phyloP scores from a whole-genome alignment of 306 rosid genomes.

The Corylus americana region DNA sequence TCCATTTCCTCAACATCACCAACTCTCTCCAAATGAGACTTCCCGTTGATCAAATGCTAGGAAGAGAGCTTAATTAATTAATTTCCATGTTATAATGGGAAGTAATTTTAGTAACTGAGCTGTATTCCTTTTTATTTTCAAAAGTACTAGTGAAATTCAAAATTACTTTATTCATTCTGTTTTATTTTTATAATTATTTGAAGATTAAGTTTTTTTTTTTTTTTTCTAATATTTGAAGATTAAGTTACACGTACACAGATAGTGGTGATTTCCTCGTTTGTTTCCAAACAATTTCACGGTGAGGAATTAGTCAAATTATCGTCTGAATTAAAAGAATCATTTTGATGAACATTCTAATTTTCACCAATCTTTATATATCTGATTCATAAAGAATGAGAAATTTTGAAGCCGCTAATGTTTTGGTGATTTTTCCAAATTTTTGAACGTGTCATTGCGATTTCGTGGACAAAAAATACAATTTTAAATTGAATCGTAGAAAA shows the following conservation, averaged over 20 bases:
- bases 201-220: not conserved
- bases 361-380: no score
- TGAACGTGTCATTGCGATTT: no score
- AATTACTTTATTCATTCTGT: not conserved
- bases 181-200: not conserved
- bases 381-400: no score
- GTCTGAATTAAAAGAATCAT: not conserved
- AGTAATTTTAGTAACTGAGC: slow-evolving; percentile 39
- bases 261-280: not conserved
- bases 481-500: no score
- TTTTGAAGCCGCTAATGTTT: no score
- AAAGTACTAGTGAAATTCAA: slow-evolving; percentile 9
- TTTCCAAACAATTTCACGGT: not conserved
- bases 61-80: slow-evolving; percentile 19
- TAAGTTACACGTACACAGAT: not conserved
- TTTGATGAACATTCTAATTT: not conserved
- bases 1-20: slow-evolving; percentile 52
- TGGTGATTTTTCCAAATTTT: no score
- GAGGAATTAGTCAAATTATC: not conserved
- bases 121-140: slow-evolving; percentile 16
- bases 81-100: slow-evolving; percentile 41
- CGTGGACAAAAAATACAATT: no score
- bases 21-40: slow-evolving; percentile 51
- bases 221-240: not conserved
- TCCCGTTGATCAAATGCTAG: slow-evolving; percentile 28